These are phyloP conservation scores for Fusarium dimerum DNA, from an alignment of 2,329 filamentous ascomycete species.

Conservation along the genomic window DNA sequence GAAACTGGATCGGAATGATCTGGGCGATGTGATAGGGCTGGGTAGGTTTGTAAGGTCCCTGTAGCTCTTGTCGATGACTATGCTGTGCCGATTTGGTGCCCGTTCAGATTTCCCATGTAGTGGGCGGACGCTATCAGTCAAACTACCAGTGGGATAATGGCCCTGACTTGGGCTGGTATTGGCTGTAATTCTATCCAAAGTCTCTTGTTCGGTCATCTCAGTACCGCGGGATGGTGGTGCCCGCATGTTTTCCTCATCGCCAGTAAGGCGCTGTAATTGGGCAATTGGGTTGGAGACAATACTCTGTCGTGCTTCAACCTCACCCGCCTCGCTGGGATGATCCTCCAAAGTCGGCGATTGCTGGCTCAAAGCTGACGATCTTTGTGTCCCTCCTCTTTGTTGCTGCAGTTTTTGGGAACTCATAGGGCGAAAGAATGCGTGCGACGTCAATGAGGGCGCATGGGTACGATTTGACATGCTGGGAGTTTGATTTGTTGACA, in stretches of 20 bases:
- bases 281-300: slow-evolving; percentile 52
- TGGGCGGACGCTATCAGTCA: slow-evolving; percentile 78
- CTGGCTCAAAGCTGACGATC: slow-evolving; percentile 45
- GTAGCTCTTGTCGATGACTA: slow-evolving; percentile 62
- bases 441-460: slow-evolving; percentile 83
- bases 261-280: slow-evolving; percentile 30
- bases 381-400: slow-evolving; percentile 66
- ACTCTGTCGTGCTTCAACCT: slow-evolving; percentile 53
- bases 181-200: slow-evolving; percentile 68
- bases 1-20: slow-evolving; percentile 77
- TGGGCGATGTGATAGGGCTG: slow-evolving; percentile 68
- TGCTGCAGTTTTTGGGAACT: slow-evolving; percentile 93
- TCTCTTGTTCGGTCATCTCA: slow-evolving; percentile 74
- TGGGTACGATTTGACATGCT: slow-evolving; percentile 80
- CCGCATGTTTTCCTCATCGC: slow-evolving; percentile 52
- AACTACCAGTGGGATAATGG: slow-evolving; percentile 58
- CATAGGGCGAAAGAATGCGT: slow-evolving; percentile 95
- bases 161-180: slow-evolving; percentile 72
- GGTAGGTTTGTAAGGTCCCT: slow-evolving; percentile 53
- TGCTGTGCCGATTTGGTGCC: slow-evolving; percentile 45
- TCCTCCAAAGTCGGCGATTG: slow-evolving; percentile 39
- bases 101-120: slow-evolving; percentile 54
- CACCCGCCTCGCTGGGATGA: slow-evolving; percentile 45
- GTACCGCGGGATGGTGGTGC: slow-evolving; percentile 76
- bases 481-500: slow-evolving; percentile 48